Conservation (phyloP, 306 rosid genomes). For the Mimosa pudica region DNA sequence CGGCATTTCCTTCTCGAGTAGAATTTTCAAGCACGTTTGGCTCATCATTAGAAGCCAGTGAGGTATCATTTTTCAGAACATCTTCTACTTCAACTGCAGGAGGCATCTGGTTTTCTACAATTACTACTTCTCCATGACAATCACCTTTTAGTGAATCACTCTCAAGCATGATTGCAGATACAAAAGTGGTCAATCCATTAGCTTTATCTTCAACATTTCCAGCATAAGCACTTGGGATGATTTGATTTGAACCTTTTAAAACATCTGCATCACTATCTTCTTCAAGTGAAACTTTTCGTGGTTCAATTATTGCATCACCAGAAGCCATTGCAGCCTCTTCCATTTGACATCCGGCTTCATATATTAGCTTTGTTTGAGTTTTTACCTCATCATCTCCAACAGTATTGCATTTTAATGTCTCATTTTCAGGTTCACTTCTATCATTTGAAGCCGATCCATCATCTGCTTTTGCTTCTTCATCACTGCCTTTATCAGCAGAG, state of each 20-base stretch:
- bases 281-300: constrained; percentile 28
- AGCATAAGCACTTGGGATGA: constrained; percentile 36
- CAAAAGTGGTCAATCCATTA: constrained; percentile 29
- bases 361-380: constrained; percentile 13
- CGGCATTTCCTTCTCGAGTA: constrained; percentile 5
- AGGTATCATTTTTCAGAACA: constrained; percentile 7
- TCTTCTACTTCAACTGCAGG: constrained; percentile 30
- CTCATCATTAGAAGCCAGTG: constrained; percentile 14
- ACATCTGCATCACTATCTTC: constrained; percentile 37
- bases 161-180: constrained; percentile 21
- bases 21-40: constrained; percentile 20
- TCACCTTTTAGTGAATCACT: constrained; percentile 8
- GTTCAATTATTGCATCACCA: constrained; percentile 45
- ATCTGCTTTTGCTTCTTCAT: background rate
- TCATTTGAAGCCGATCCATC: constrained; percentile 11
- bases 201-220: constrained; percentile 38
- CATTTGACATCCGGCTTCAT: background rate
- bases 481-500: background rate
- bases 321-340: constrained; percentile 36
- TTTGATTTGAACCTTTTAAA: constrained; percentile 37
- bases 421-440: constrained; percentile 33
- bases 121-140: constrained; percentile 27
- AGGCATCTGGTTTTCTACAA: constrained; percentile 31
- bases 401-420: constrained; percentile 28
- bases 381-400: constrained; percentile 36